Percentiles rank a stretch among this genome's conserved stretches.
Conservation (phyloP, 371 early-diverging fungal species). For the Mortierella sp. region DNA sequence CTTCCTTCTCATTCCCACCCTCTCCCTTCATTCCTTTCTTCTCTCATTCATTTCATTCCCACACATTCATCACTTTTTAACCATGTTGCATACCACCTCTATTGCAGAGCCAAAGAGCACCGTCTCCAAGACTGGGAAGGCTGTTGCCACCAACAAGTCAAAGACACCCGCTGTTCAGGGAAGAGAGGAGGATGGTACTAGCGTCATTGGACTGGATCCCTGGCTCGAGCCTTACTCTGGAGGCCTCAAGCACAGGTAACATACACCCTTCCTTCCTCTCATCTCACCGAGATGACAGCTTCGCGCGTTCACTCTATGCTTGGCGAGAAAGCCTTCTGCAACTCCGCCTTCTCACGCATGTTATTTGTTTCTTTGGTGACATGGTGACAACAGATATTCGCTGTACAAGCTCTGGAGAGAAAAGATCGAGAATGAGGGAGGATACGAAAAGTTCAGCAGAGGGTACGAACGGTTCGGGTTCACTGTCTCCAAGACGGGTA, state of each 20-base stretch:
- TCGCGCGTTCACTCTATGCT: too few relatives aligned
- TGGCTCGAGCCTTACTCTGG: conserved; percentile 78
- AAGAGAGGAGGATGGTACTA: conserved; percentile 68
- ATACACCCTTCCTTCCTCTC: neutral
- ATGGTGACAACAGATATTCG: conserved; percentile 57
- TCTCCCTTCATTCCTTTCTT: neutral
- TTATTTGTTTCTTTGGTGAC: neutral
- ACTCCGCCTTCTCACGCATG: conserved; percentile 10
- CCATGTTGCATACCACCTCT: neutral
- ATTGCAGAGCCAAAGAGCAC: conserved; percentile 16
- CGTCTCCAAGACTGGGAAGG: neutral
- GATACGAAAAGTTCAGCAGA: conserved; percentile 85
- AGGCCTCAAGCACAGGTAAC: conserved; percentile 72
- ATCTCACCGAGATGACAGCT: neutral
- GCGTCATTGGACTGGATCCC: conserved; percentile 75
- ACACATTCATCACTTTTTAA: neutral
- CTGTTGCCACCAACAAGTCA: neutral
- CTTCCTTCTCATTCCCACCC: neutral
- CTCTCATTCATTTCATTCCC: neutral
- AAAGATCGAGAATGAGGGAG: conserved; percentile 79
- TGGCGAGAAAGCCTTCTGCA: too few relatives aligned
- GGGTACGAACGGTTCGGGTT: conserved; percentile 90
- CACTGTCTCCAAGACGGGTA: conserved; percentile 67
- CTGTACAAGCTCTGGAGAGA: conserved; percentile 74
- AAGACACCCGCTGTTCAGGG: neutral